phyloP scores from a whole-genome alignment of 176 grass and related monocot genomes.

The Avena eriantha region DNA sequence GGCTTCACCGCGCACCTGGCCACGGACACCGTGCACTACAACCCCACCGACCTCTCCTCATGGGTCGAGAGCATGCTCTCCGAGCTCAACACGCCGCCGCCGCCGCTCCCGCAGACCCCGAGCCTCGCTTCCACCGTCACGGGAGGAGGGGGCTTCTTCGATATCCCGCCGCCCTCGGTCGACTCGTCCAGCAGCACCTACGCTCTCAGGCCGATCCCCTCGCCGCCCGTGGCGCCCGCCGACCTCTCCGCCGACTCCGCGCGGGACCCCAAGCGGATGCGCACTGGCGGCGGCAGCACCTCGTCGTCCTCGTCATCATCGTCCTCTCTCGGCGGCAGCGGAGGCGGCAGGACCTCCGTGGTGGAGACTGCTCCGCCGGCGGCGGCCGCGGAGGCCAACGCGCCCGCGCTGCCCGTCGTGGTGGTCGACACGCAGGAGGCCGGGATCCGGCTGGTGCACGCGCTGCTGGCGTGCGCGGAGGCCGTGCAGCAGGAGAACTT shows the following conservation, averaged over 20 bases:
- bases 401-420: conserved; percentile 58
- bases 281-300: conserved; percentile 66
- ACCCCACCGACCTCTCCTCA: conserved; percentile 80
- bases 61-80: conserved; percentile 93
- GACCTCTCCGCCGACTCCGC: conserved; percentile 52
- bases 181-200: conserved; percentile 64
- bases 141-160: neutral
- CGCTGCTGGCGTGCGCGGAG: conserved; percentile 83
- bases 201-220: conserved; percentile 56
- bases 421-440: conserved; percentile 86
- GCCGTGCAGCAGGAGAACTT: conserved; percentile 93
- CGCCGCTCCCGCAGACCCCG: conserved; percentile 38
- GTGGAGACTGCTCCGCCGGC: conserved; percentile 41
- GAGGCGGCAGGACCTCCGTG: conserved; percentile 37
- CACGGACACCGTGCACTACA: conserved; percentile 85
- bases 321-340: conserved; percentile 58
- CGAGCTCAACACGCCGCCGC: conserved; percentile 79
- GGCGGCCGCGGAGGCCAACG: conserved; percentile 34
- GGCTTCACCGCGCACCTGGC: conserved; percentile 62
- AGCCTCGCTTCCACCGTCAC: conserved; percentile 39
- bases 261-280: conserved; percentile 78
- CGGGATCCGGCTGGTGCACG: conserved; percentile 86
- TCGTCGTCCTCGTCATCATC: conserved; percentile 79
- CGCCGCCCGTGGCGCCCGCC: conserved; percentile 26
- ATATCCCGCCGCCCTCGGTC: conserved; percentile 32